Percentiles rank a stretch among this genome's conserved stretches.
Conservation (phyloP, 1,284 basidiomycete genomes). For the Cutaneotrichosporon sp. region DNA sequence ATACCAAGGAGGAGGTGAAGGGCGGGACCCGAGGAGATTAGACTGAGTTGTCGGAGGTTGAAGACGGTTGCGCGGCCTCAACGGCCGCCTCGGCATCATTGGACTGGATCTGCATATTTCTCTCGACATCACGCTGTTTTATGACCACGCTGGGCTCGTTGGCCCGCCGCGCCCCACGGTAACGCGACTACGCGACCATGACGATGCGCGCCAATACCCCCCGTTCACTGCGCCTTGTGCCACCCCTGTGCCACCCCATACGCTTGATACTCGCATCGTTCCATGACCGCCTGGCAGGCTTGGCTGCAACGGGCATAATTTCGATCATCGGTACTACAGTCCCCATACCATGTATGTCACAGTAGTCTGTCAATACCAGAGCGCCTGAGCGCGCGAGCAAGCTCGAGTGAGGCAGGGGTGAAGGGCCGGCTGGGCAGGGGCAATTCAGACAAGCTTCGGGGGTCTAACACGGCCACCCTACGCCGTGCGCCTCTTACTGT, state of each 20-base stretch:
- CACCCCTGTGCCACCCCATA: neutral
- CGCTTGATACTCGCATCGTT: neutral
- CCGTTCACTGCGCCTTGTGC: neutral
- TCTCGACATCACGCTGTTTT: neutral
- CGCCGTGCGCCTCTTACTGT: neutral
- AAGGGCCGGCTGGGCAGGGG: neutral
- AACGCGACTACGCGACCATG: neutral
- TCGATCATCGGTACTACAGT: neutral
- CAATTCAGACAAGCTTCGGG: neutral
- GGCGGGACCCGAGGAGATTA: constrained; percentile 1
- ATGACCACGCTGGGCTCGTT: neutral
- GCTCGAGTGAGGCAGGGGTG: no score
- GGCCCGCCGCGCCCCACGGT: neutral
- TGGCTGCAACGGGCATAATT: neutral
- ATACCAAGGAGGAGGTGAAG: neutral
- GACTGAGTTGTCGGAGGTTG: neutral
- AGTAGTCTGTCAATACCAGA: neutral
- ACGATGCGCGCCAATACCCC: neutral
- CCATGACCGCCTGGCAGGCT: neutral
- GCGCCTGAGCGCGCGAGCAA: neutral
- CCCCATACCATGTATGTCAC: neutral
- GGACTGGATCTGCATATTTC: neutral
- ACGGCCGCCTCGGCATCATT: neutral
- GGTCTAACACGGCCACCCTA: neutral
- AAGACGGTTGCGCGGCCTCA: neutral